Conservation (phyloP, 192 early-diverging fungal genomes). For the Chytriomyces sp. region DNA sequence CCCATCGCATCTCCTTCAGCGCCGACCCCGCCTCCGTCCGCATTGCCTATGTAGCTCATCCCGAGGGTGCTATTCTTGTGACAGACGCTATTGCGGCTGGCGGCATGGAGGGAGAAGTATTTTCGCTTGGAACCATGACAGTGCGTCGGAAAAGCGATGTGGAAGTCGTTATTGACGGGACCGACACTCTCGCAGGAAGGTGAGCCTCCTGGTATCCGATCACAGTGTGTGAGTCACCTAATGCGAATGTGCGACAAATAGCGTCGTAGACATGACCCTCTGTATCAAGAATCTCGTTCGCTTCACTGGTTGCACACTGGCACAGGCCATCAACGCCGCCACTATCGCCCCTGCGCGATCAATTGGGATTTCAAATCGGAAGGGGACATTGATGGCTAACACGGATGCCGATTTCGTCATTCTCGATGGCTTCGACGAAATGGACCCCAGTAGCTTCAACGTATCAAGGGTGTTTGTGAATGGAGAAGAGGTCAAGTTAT, state of each 20-base stretch:
- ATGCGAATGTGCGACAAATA: constrained; percentile 24
- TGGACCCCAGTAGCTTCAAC: constrained; percentile 11
- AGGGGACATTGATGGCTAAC: constrained; percentile 71
- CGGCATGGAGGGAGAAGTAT: constrained; percentile 69
- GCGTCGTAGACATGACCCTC: constrained; percentile 64
- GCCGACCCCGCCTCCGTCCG: constrained; percentile 47
- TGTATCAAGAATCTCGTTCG: constrained; percentile 78
- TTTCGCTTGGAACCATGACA: constrained; percentile 70
- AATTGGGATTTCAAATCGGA: constrained; percentile 70
- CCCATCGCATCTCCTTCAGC: neutral
- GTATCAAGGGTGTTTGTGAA: constrained; percentile 11
- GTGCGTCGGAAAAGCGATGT: constrained; percentile 54
- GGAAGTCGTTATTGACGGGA: constrained; percentile 74
- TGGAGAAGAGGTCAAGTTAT: constrained; percentile 12
- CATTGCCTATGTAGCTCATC: constrained; percentile 81
- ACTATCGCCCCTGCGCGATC: constrained; percentile 76
- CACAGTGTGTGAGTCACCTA: neutral
- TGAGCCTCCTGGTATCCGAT: constrained; percentile 6
- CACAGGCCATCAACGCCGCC: constrained; percentile 80
- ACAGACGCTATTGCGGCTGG: constrained; percentile 81
- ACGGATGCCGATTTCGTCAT: constrained; percentile 80
- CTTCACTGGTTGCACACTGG: constrained; percentile 73
- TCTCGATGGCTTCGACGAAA: constrained; percentile 53
- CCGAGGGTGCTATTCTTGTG: constrained; percentile 73
- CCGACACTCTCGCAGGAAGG: constrained; percentile 71